Base-by-base conservation (phyloP, 352 stramenopile species). In the Pythium chondricola region DNA sequence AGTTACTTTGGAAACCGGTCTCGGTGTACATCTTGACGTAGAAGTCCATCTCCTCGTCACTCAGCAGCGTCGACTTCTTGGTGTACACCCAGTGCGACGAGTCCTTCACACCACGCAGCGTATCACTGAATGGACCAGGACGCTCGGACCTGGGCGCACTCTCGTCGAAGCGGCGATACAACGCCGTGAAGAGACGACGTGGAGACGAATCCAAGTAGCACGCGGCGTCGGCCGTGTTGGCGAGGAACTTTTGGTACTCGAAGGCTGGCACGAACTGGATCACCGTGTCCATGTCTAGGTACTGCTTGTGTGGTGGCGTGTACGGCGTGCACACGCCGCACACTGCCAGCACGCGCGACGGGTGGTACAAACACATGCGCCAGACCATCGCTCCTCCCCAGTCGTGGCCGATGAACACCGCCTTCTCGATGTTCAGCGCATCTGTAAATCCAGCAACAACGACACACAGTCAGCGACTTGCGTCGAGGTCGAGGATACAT, bases 381-480 rank as follows among this genome's bases (percentile, higher is more conserved):
- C 71, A 90, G 27, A 83, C 73, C 48, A 77, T 67, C 13, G 58
- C 56, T 17, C 74, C 78, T 43, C 78, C 78, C 78, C 78, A 89
- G 46, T 89, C 74, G 50, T 89, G 78, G 32, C 78, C 78, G 38
- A 85, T 70, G 37, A 90, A 78, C 38, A 88, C 76, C 13, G 71
- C 73, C 40, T 79, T 71, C 22, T 77, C 44, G 21, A 89, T 82
- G 11, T 83, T 57, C 24, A 91, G 46, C n/a, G 60, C 57, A 44
- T 91, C 75, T 83, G 8, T 22, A 41, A 20, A 37, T 9, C 2
- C 3, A 31, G n/a, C 41, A 24, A 43, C 14, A 30, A 7, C 5
- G 20, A 20, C 4, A 49, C 6, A 2, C 14, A 14, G 20, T 43
- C 18, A 43, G 32, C 29, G 35, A 41, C 16, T 41, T n/a, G 13